Conservation (phyloP, 2,329 filamentous ascomycete species). For the Aspergillus fumigatus region DNA sequence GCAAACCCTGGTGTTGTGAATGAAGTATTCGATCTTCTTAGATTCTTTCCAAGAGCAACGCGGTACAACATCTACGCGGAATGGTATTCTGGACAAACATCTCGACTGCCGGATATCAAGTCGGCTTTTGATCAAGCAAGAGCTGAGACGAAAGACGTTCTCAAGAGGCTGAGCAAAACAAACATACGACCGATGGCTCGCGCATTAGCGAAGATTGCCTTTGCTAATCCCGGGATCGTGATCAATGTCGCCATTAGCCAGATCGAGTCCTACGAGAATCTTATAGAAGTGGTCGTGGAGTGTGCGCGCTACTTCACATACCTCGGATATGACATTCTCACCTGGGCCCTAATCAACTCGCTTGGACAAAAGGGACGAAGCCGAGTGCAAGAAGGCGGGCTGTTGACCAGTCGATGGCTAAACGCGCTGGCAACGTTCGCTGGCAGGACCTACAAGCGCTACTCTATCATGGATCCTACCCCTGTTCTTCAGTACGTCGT, state of each 20-base stretch:
- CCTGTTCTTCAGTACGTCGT: constrained; percentile 89
- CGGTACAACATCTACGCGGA: constrained; percentile 89
- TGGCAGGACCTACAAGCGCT: constrained; percentile 82
- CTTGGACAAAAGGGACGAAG: constrained; percentile 55
- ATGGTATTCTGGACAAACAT: constrained; percentile 79
- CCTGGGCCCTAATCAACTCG: constrained; percentile 82
- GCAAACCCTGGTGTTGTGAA: constrained; percentile 80
- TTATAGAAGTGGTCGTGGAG: constrained; percentile 92
- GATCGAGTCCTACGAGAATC: constrained; percentile 89
- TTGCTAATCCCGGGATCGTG: constrained; percentile 83
- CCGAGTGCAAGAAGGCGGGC: constrained; percentile 59
- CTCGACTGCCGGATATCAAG: constrained; percentile 71
- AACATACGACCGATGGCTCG: constrained; percentile 84
- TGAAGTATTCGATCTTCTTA: constrained; percentile 79
- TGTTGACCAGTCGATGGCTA: constrained; percentile 86
- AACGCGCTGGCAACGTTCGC: constrained; percentile 86
- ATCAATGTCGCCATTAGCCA: constrained; percentile 85
- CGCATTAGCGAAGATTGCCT: constrained; percentile 84
- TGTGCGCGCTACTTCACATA: constrained; percentile 92
- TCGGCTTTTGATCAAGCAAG: constrained; percentile 71
- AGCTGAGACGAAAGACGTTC: constrained; percentile 74
- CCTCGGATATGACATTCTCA: constrained; percentile 86
- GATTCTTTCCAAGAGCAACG: constrained; percentile 67
- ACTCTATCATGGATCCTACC: constrained; percentile 74
- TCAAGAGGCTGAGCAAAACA: constrained; percentile 85